Evolutionary conservation across 1,139 yeast species (phyloP), one percentile per base, ranked within the genome.

Genomic region (Tardiomyces depauwii): DNA sequence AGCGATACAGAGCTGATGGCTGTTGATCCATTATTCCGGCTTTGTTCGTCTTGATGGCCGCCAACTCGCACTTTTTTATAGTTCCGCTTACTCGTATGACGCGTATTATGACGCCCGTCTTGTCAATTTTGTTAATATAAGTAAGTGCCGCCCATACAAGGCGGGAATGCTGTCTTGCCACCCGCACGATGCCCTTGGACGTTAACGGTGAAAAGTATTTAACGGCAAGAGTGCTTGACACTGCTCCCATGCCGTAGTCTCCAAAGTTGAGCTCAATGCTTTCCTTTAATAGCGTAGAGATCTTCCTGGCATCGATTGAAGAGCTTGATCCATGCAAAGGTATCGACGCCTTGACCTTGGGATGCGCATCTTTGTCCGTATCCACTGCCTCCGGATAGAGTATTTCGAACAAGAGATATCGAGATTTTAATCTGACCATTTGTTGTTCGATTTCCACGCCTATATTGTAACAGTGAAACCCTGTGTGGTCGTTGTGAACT

Each of bases 351-450:
- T 30, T 30, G 5, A 11, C 10, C 10, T 30, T 30, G 16, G 36
- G 36, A 30, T 13, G 5, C 36, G 36, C 5, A 5, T 30, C 36
- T 14, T 36, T 28, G 7, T 11, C 27, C 2, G 33, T 47, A 28
- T 47, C 44, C 7, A 54, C 41, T 2, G 47, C 49, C 1, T 54
- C 57, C 0, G 95, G 95, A 52, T 80, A 80, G 13, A 85, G 63
- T 1, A 89, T 65, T 53, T 88, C 95, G 60, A 89, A 87, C 10
- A 88, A 70, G 21, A 89, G 71, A 59, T 89, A 89, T 53, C 97
- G 69, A 30, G 88, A 82, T 62, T 89, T 89, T 42, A 88, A 71
- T 58, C 97, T 75, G 21, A 89, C 97, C 97, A 89, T 88, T 16
- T 9, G 25, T 18, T 18, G 21, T 18, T 3, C n/a, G 4, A 13